These are phyloP conservation scores for Calamus simplicifolius DNA, from an alignment of 176 grass and related monocot genomes.

Conservation along the genomic window DNA sequence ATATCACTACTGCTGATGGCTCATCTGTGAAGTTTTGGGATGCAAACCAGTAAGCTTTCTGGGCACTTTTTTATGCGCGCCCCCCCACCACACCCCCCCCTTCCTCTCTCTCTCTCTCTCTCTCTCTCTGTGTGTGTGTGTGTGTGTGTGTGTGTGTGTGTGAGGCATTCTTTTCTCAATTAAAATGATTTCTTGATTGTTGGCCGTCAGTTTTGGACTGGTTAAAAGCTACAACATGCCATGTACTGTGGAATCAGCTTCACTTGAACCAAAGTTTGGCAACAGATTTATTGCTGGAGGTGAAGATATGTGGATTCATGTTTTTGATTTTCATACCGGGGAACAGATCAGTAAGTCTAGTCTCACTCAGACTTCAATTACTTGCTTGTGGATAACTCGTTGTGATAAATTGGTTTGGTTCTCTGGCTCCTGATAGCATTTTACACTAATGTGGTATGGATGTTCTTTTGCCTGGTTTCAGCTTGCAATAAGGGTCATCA, in stretches of 20 bases:
- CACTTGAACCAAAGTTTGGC: constrained; percentile 80
- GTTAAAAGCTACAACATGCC: constrained; percentile 98
- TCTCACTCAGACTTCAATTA: too few species aligned
- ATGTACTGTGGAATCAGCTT: constrained; percentile 87
- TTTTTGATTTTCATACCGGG: constrained; percentile 89
- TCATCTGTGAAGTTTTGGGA: constrained; percentile 49
- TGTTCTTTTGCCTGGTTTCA: constrained; percentile 11
- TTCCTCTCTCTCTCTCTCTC: too few species aligned
- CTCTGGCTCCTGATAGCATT: too few species aligned
- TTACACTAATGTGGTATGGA: too few species aligned
- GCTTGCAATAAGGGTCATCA: constrained; percentile 97
- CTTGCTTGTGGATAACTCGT: too few species aligned
- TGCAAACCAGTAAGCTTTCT: too few species aligned
- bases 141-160: too few species aligned
- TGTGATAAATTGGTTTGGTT: too few species aligned
- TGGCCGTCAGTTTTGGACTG: constrained; percentile 65
- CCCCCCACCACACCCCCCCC: too few species aligned
- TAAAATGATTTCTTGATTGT: neutral
- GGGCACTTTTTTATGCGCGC: too few species aligned
- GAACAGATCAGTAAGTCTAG: constrained; percentile 81
- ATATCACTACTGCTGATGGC: constrained; percentile 93
- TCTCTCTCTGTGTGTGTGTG: too few species aligned
- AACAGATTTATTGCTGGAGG: constrained; percentile 86
- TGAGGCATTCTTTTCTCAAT: too few species aligned
- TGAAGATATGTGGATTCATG: constrained; percentile 93